phyloP scores from a whole-genome alignment of 345 rosid species.

The Eucalyptus camaldulensis region DNA sequence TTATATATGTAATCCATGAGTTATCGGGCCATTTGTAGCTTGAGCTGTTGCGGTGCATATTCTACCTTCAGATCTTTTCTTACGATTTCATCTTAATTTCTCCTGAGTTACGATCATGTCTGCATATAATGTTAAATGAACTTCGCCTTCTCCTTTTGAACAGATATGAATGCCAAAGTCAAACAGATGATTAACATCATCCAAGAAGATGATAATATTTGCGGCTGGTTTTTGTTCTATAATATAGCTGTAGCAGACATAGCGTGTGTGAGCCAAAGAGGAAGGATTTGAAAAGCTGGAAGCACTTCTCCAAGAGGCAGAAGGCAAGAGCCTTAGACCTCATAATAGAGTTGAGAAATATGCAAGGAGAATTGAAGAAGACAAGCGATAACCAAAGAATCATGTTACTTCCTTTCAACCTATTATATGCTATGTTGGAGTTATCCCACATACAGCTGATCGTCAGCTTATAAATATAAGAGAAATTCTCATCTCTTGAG shows the following conservation, averaged over 20 bases:
- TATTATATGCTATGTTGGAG: too few relatives aligned
- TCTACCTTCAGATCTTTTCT: background rate
- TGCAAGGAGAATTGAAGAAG: too few relatives aligned
- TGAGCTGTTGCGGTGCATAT: background rate
- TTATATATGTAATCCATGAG: background rate
- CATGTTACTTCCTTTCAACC: too few relatives aligned
- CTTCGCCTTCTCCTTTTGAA: background rate
- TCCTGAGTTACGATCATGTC: background rate
- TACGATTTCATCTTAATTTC: background rate
- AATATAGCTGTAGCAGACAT: conserved; percentile 36
- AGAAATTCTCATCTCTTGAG: rapidly evolving
- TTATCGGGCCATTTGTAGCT: background rate
- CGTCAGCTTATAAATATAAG: too few relatives aligned
- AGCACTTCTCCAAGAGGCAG: conserved; percentile 66
- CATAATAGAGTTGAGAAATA: conserved; percentile 27
- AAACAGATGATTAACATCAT: conserved; percentile 87
- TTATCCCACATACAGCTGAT: rapidly evolving
- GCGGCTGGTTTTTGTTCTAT: background rate
- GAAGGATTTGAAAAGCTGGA: conserved; percentile 56
- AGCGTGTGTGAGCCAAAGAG: conserved; percentile 18
- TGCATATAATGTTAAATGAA: background rate
- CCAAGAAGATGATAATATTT: conserved; percentile 51
- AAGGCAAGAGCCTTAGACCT: conserved; percentile 53
- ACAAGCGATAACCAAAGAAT: too few relatives aligned
- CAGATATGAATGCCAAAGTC: conserved; percentile 86